Evolutionary conservation across 306 rosid species (phyloP), one percentile per base, ranked within the genome.

Genomic region (Prunus fruticosa): DNA sequence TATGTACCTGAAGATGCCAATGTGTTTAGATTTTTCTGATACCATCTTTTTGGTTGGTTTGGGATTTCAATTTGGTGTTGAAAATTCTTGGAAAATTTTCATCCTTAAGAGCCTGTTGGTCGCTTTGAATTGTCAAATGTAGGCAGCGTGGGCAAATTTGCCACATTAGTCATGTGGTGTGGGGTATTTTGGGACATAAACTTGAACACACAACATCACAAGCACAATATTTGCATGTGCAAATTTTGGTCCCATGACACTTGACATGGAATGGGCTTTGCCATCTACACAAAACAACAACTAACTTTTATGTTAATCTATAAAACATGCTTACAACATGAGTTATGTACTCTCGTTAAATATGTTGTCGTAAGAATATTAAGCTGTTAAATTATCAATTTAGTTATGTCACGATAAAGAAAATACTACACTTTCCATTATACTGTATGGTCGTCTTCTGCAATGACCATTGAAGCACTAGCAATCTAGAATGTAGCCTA

Each of bases 61-160:
- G n/a, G 60, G 45, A 51, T 11, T 28, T 51, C 63, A 69, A 27
- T 27, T 18, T 69, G 25, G 10, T 38, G 32, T 5, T 52, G 12
- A n/a, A 2, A 34, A 67, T 13, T 0, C 34, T 8, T 13, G 5
- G 11, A 62, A 69, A 45, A 38, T 38, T 38, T 38, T 38, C 43
- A 7, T 38, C 8, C 2, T 38, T 7, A 6, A 38, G 43, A 38
- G 43, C 43, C 0, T 8, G 7, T 7, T 38, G 5, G 53, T n/a
- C 56, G 41, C 63, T 28, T 30, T 46, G 22, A 19, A 70, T 70
- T 70, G 47, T 70, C 74, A 70, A 43, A 52, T 50, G 28, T 52
- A 5, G 75, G 32, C 64, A 15, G 22, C 45, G 32, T 34, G 5
- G 5, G 66, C 28, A 70, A 22, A 11, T 15, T 38, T 53, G 53